Percentiles rank a stretch among this genome's conserved stretches.
Evolutionary conservation across 1,284 basidiomycete genomes (phyloP).

Genomic region (Cutaneotrichosporon sp.): DNA sequence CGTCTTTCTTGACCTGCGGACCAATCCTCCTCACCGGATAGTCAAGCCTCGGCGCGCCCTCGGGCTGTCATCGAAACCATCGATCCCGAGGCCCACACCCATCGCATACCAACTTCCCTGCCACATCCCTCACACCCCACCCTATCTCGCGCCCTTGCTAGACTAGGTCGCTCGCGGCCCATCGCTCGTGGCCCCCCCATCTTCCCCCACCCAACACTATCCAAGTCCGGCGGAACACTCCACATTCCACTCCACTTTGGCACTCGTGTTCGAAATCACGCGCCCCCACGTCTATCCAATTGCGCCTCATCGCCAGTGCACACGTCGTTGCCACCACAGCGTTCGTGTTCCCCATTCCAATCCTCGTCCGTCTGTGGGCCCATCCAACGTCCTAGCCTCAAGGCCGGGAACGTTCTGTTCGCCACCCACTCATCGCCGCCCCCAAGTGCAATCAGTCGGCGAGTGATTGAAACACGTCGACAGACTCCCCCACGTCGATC

Average conservation of each 20-base stretch:
- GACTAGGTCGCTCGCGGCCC: too few species aligned
- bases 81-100: background rate
- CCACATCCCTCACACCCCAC: background rate
- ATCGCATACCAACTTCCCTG: background rate
- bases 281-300: background rate
- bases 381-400: background rate
- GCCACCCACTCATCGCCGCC: background rate
- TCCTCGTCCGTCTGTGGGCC: background rate
- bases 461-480: slow-evolving; percentile 1
- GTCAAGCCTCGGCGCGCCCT: background rate
- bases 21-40: background rate
- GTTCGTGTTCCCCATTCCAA: background rate
- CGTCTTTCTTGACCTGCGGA: background rate
- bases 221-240: background rate
- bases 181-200: background rate
- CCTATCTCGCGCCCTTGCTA: background rate
- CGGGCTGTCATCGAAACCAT: background rate
- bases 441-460: background rate
- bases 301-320: background rate
- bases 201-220: background rate
- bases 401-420: background rate
- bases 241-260: background rate
- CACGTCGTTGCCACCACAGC: background rate
- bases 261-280: background rate
- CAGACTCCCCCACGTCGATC: background rate